Conservation (phyloP, 31 red algal species). For the Porphyra umbilicalis region DNA sequence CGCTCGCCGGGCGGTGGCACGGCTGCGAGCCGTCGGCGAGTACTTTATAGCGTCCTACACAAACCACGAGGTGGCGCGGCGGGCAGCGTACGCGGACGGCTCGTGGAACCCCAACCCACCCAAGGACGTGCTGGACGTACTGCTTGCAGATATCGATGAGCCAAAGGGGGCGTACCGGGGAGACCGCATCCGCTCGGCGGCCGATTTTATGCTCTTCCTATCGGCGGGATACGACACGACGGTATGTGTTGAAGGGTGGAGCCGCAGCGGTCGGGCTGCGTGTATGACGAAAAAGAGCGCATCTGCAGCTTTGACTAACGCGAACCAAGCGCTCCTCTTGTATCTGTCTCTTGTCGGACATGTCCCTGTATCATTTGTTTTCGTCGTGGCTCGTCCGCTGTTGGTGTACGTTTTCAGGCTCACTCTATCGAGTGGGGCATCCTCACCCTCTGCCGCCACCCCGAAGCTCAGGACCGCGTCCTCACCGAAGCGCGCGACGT, state of each 20-base stretch:
- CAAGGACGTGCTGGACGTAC: background rate
- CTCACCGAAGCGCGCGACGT: background rate
- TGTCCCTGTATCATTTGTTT: too few relatives aligned
- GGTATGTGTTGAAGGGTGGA: background rate
- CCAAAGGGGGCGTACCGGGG: background rate
- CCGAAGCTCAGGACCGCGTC: background rate
- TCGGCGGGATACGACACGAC: background rate
- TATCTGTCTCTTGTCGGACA: background rate
- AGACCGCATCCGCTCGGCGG: background rate
- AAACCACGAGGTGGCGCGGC: background rate
- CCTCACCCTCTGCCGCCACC: background rate
- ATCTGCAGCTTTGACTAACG: background rate
- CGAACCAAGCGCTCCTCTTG: background rate
- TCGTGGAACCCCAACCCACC: background rate
- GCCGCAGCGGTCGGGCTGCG: background rate
- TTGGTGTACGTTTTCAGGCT: background rate
- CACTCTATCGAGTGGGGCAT: background rate
- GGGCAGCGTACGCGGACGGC: background rate
- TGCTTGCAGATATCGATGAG: background rate
- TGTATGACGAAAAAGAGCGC: too few relatives aligned
- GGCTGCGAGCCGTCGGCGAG: background rate
- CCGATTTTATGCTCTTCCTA: background rate
- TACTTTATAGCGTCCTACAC: background rate
- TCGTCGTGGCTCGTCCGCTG: background rate
- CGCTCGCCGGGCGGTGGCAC: background rate